Evolutionary conservation across 129 eudicot genomes (phyloP).

Genomic region (Ambrosia trifida): DNA sequence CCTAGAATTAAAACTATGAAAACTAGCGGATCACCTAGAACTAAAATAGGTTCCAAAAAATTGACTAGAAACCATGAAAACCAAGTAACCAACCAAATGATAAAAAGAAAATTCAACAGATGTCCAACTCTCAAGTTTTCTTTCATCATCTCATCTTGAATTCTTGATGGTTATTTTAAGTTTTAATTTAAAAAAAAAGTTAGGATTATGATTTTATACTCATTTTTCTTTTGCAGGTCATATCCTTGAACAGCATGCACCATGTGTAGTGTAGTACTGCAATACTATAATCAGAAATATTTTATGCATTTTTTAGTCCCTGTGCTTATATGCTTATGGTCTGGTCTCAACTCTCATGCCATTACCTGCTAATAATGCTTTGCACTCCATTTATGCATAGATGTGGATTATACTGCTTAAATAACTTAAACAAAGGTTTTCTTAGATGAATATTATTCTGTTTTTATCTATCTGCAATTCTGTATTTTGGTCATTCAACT

Average conservation of each 20-base stretch:
- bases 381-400: not conserved
- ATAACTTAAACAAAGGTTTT: not conserved
- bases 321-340: slow-evolving; percentile 19
- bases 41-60: no score
- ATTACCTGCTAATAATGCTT: not conserved
- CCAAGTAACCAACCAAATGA: no score
- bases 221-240: slow-evolving; percentile 67
- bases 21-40: no score
- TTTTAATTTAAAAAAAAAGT: not conserved
- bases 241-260: slow-evolving; percentile 56
- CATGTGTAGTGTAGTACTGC: slow-evolving; percentile 5
- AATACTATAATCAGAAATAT: slow-evolving; percentile 9
- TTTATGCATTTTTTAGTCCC: slow-evolving; percentile 18
- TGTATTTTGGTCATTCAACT: slow-evolving; percentile 1
- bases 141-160: not conserved
- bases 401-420: not conserved
- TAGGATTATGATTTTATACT: not conserved
- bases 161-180: not conserved
- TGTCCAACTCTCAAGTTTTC: not conserved
- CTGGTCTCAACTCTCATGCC: not conserved
- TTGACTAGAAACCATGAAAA: no score
- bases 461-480: not conserved
- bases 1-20: no score
- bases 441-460: not conserved
- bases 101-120: not conserved